Base-by-base conservation (phyloP, 2,329 filamentous ascomycete genomes). In the Grosmannia clavigera region DNA sequence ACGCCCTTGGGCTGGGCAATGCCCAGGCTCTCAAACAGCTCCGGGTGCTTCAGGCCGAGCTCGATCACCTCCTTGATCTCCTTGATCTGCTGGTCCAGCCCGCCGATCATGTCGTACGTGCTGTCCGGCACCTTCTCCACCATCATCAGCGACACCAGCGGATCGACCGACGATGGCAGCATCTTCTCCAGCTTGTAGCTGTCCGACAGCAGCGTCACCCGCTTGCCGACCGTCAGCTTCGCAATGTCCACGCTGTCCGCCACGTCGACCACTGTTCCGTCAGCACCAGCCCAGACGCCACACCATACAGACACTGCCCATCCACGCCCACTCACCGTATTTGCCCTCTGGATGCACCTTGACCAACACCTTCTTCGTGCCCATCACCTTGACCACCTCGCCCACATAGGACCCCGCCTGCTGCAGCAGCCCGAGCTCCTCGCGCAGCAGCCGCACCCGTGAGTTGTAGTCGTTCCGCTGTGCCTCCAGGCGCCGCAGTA, bases 31-130 rank as follows among this genome's bases (percentile, higher is more conserved):
- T 99, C 94, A 76, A 99, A 99, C 43, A 99, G 85, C 76, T 99
- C 94, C 6, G 94, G 94, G 74, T 99, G 94, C 79, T 97, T 96
- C 64, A 99, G 84, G 66, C 94, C 94, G 53, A 99, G 86, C 78
- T 99, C 94, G 73, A 99, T 97, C 68, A 99, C 94, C 76, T 99
- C 94, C 78, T 99, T 99, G 81, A 99, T 99, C 73, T 99, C 94
- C 78, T 99, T 97, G 79, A 99, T 97, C 73, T 99, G 94, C 74
- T 99, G 92, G 72, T 99, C 94, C 64, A 99, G 79, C 66, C 94
- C 94, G 76, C 94, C 94, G 73, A 99, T 99, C 94, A 99, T 99
- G 77, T 99, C 94, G 80, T 99, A 99, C 72, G 94, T 99, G 78
- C 91, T 96, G 80, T 99, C 94, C 19, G 94, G 94, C 19, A 99